Conservation (phyloP, 768 basidiomycete genomes). For the Tubosaeta brunneosetosa region DNA sequence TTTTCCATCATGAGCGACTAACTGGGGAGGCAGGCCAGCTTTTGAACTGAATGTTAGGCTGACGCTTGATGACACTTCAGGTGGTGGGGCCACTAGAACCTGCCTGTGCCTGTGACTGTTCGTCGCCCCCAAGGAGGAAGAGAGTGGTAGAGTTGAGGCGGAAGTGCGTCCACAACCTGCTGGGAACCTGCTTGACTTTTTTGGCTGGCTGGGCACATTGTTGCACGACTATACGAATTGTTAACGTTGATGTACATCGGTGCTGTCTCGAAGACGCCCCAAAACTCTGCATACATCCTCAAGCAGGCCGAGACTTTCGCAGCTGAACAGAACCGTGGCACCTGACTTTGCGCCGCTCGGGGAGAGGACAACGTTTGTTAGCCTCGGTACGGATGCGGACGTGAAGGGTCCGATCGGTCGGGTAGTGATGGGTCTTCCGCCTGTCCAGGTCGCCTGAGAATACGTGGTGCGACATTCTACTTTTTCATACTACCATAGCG, state of each 20-base stretch:
- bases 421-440: slow-evolving; percentile 43
- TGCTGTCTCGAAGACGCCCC: slow-evolving; percentile 60
- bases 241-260: slow-evolving; percentile 65
- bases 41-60: not conserved
- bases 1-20: not conserved
- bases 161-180: not conserved
- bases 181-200: not conserved
- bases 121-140: not conserved
- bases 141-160: not conserved
- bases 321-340: slow-evolving; percentile 51
- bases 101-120: not conserved
- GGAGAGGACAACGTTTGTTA: slow-evolving; percentile 36
- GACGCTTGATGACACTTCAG: too few species aligned
- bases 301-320: slow-evolving; percentile 62
- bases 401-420: slow-evolving; percentile 32
- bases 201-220: not conserved
- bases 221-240: not conserved
- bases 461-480: not conserved
- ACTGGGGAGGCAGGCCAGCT: not conserved
- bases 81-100: not conserved
- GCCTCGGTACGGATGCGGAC: slow-evolving; percentile 39
- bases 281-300: slow-evolving; percentile 56
- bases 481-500: not conserved
- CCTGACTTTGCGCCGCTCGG: slow-evolving; percentile 62
- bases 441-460: slow-evolving; percentile 13